Conservation (phyloP, 208 protist species). For the Jaenimonas drosophilae region DNA sequence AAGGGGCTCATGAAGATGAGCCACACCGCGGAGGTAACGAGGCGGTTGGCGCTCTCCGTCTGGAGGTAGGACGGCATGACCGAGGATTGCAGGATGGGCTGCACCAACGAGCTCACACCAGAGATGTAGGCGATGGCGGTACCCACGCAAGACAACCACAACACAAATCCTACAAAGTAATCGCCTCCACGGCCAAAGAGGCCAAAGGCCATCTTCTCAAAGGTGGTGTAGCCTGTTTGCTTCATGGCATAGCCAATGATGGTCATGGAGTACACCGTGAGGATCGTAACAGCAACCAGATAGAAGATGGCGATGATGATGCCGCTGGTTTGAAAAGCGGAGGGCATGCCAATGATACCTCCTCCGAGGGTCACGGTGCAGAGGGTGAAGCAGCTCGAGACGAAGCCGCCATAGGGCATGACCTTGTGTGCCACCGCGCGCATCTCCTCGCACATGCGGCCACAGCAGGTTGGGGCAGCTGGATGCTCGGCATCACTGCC, state of each 20-base stretch:
- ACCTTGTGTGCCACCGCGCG: no score
- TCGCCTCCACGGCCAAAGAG: conserved; percentile 9
- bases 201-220: conserved; percentile 9
- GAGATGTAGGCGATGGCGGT: conserved; percentile 16
- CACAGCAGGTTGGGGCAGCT: no score
- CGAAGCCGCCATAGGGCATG: conserved; percentile 13
- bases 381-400: conserved; percentile 12
- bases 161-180: conserved; percentile 9
- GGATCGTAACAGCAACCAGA: conserved; percentile 8
- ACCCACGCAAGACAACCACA: conserved; percentile 20
- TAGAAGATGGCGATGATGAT: conserved; percentile 14
- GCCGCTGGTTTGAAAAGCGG: conserved; percentile 10
- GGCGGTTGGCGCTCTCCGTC: not conserved
- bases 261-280: conserved; percentile 22
- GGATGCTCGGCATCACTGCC: no score
- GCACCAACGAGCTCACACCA: conserved; percentile 11
- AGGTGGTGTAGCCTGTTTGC: conserved; percentile 8
- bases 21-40: conserved; percentile 7
- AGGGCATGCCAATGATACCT: conserved; percentile 15
- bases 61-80: conserved; percentile 7
- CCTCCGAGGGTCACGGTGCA: conserved; percentile 11
- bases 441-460: no score
- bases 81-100: not conserved
- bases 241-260: conserved; percentile 10
- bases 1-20: conserved; percentile 10